phyloP scores from a whole-genome alignment of 2,329 filamentous ascomycete genomes.

The Trichoderma hamatum region DNA sequence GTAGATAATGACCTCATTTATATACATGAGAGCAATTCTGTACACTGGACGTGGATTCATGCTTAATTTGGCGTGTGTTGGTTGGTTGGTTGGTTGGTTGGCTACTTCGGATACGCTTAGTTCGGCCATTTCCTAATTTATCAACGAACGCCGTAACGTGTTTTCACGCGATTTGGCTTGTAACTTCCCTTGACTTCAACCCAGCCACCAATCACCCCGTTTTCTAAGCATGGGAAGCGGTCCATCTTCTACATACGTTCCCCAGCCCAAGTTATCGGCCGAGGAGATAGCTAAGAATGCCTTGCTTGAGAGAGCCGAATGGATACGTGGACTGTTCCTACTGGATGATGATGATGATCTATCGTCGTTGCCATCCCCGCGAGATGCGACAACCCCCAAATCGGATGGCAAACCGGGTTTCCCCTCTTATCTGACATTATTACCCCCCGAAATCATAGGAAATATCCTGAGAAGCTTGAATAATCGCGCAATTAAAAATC shows the following conservation, averaged over 20 bases:
- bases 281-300: background rate
- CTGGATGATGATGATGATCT: background rate
- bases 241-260: background rate
- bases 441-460: background rate
- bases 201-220: background rate
- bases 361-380: background rate
- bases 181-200: too few species aligned
- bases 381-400: background rate
- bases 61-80: background rate
- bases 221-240: background rate
- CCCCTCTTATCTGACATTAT: background rate
- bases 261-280: background rate
- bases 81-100: too few species aligned
- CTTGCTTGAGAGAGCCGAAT: background rate
- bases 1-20: background rate
- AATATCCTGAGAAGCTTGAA: background rate
- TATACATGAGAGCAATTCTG: background rate
- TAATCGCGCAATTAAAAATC: background rate
- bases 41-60: background rate
- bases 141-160: background rate
- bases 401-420: background rate
- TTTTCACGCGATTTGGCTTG: background rate
- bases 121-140: background rate
- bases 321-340: background rate
- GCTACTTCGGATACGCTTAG: background rate